Evolutionary conservation across 345 rosid species (phyloP).

Genomic region (Lepidium sativum): DNA sequence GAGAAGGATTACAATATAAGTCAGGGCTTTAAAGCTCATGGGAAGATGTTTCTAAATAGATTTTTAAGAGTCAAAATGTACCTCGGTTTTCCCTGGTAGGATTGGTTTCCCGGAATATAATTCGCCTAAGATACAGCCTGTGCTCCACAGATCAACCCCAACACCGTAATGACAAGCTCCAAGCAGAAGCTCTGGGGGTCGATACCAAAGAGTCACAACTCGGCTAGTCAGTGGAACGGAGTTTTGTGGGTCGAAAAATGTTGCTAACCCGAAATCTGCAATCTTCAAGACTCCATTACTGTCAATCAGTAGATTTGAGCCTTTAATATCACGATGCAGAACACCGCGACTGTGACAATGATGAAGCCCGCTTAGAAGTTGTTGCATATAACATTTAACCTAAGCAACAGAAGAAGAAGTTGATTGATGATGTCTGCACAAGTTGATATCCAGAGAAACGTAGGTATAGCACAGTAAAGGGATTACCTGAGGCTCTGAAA

Average conservation of each 20-base stretch:
- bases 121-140: constrained; percentile 96
- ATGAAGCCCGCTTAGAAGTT: constrained; percentile 87
- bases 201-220: constrained; percentile 97
- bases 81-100: constrained; percentile 95
- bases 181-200: constrained; percentile 95
- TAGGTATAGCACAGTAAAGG: not conserved
- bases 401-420: constrained; percentile 20
- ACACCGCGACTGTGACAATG: constrained; percentile 82
- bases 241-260: constrained; percentile 53
- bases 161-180: constrained; percentile 80
- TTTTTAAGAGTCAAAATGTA: constrained; percentile 5
- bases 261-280: constrained; percentile 93
- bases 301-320: constrained; percentile 89
- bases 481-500: constrained; percentile 78
- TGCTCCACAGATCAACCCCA: constrained; percentile 92
- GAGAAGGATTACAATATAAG: not conserved
- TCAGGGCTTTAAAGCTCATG: not conserved
- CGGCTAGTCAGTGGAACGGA: constrained; percentile 71
- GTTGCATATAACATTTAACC: constrained; percentile 96
- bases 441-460: not conserved
- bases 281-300: constrained; percentile 79
- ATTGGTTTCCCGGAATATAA: constrained; percentile 76
- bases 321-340: constrained; percentile 93
- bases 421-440: not conserved
- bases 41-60: not conserved